These are phyloP conservation scores for Fonsecaea pedrosoi DNA, from an alignment of 2,329 filamentous ascomycete genomes.

Conservation along the genomic window DNA sequence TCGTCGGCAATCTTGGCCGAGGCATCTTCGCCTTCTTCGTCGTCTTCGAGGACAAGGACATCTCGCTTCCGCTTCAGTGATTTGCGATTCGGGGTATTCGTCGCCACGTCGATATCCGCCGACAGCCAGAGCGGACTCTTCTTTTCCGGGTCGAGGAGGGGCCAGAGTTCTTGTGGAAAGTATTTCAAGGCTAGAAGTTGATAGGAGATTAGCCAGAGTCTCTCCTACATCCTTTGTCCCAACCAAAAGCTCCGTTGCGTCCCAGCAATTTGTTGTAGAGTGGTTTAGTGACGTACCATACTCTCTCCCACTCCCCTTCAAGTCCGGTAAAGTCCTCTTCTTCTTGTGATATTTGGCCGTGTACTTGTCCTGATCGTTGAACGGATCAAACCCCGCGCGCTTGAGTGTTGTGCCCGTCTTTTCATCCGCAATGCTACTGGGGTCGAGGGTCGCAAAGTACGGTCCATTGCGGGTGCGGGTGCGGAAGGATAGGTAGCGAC, in stretches of 20 bases:
- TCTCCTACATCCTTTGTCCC: background rate
- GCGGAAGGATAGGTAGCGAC: slow-evolving; percentile 60
- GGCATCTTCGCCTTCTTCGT: slow-evolving; percentile 53
- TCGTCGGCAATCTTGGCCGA: slow-evolving; percentile 42
- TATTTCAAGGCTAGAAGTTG: slow-evolving; percentile 57
- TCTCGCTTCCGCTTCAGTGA: slow-evolving; percentile 45
- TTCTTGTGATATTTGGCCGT: slow-evolving; percentile 63
- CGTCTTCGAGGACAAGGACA: slow-evolving; percentile 28
- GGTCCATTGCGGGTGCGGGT: slow-evolving; percentile 65
- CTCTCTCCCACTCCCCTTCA: slow-evolving; percentile 55
- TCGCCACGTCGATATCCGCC: slow-evolving; percentile 38
- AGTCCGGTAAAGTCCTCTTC: slow-evolving; percentile 60
- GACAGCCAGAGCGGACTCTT: slow-evolving; percentile 46
- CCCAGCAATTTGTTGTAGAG: slow-evolving; percentile 38
- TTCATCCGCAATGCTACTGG: slow-evolving; percentile 49
- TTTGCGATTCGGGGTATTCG: slow-evolving; percentile 21
- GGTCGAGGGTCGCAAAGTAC: slow-evolving; percentile 62
- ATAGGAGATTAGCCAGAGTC: background rate
- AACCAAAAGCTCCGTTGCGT: background rate
- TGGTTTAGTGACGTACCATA: slow-evolving; percentile 56
- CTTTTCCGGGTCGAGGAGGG: slow-evolving; percentile 58
- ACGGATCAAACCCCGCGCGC: slow-evolving; percentile 64
- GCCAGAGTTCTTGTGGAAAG: slow-evolving; percentile 66
- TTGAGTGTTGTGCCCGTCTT: slow-evolving; percentile 49
- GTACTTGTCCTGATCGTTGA: slow-evolving; percentile 67